Evolutionary conservation across 1,139 yeast species (phyloP), one percentile per base, ranked within the genome.

Genomic region (Diutina sp.): DNA sequence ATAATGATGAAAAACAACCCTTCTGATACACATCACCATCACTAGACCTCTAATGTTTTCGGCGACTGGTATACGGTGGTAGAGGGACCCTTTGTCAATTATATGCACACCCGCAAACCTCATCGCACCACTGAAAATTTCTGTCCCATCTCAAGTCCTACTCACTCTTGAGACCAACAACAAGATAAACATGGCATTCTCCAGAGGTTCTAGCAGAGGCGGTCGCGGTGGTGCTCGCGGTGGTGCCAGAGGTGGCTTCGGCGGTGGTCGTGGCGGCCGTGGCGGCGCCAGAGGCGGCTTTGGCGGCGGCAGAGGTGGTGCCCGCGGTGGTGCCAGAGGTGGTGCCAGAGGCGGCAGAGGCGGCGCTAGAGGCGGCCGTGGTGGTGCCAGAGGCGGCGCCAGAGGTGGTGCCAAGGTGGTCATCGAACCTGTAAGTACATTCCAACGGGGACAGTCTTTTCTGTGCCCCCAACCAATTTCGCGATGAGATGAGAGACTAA

Each of bases 401-500:
- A 68, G 77, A 63, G 88, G 87, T 64, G 99, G 98, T 72, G 88
- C 96, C 68, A 88, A 90, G 77, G 98, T 91, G 64, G 90, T 93
- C 68, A 87, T 93, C 66, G 99, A 93, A 78, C 97, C 98, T 65
- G 46, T 44, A 44, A 16, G 46, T 44, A 44, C 25, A 16, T 11
- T 11, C 11, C 41, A 35, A n/a, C 14, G 41, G 14, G n/a, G 41
- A 44, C 16, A 21, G 9, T 3, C 11, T 44, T n/a, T 16, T 18
- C 46, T n/a, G 25, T 21, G 25, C 25, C 25, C 25, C 3, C 25
- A 21, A 21, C 25, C 25, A 21, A 21, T 21, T 5, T 44, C 21
- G 46, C 46, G 46, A 44, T 44, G 46, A 44, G 25, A n/a, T 35
- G 25, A 44, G 12, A 44, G 4, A 44, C 46, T 44, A 44, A 44